Conservation (phyloP, 192 early-diverging fungal genomes). For the Podila horticola region DNA sequence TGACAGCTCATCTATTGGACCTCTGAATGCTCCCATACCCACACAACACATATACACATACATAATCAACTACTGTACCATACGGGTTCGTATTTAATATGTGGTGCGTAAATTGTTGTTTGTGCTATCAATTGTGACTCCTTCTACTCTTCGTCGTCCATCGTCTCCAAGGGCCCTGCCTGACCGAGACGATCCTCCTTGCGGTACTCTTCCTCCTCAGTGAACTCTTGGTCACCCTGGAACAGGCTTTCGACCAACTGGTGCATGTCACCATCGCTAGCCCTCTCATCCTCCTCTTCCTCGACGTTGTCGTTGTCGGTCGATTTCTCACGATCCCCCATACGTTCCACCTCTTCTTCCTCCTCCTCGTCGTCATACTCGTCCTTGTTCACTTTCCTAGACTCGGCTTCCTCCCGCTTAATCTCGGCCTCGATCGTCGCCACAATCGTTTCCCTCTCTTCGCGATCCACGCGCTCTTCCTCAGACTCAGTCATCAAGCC, state of each 20-base stretch:
- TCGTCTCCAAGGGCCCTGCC: constrained; percentile 24
- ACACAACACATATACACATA: no score
- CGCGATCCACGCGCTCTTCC: neutral
- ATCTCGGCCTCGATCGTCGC: neutral
- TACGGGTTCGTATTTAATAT: no score
- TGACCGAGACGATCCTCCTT: constrained; percentile 20
- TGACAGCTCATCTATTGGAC: no score
- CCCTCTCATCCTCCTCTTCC: neutral
- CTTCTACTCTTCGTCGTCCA: constrained; percentile 27
- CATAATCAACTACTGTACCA: no score
- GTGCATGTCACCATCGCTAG: neutral
- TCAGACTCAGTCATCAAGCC: neutral
- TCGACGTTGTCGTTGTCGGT: neutral
- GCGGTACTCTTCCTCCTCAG: neutral
- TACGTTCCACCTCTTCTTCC: neutral
- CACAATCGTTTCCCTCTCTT: constrained; percentile 9
- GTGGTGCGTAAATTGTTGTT: neutral
- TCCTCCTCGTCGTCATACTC: neutral
- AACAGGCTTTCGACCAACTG: constrained; percentile 3
- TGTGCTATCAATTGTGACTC: neutral
- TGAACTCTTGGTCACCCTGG: neutral
- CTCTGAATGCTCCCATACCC: no score
- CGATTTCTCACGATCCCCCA: neutral
- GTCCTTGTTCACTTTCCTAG: neutral
- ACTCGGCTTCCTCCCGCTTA: constrained; percentile 5